Conservation (phyloP, 2,329 filamentous ascomycete genomes). For the Drechslerella coelobrocha region DNA sequence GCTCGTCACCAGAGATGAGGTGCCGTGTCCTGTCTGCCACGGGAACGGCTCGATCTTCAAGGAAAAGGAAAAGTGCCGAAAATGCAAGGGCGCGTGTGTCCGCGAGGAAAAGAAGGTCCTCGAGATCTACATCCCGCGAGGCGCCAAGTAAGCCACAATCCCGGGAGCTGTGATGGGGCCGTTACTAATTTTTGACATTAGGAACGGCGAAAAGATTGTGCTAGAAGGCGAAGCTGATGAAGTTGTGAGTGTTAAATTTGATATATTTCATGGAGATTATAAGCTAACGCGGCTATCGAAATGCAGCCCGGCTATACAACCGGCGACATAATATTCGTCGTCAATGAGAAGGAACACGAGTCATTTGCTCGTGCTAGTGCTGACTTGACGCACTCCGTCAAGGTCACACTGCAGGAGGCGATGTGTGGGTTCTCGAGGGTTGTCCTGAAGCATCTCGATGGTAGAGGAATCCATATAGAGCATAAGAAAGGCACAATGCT, state of each 20-base stretch:
- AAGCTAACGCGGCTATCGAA: not conserved
- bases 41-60: constrained; percentile 87
- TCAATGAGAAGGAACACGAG: constrained; percentile 81
- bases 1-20: constrained; percentile 79
- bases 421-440: constrained; percentile 88
- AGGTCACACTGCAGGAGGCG: constrained; percentile 81
- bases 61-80: constrained; percentile 98
- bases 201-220: constrained; percentile 84
- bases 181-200: constrained; percentile 53
- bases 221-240: constrained; percentile 95
- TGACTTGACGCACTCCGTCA: constrained; percentile 81
- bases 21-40: constrained; percentile 81
- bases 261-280: not conserved
- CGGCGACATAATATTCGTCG: constrained; percentile 89
- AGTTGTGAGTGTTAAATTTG: constrained; percentile 76
- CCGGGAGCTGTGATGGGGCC: not conserved
- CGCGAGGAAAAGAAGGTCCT: constrained; percentile 89
- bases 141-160: constrained; percentile 67
- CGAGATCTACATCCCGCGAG: constrained; percentile 93
- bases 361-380: constrained; percentile 81
- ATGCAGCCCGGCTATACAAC: constrained; percentile 58
- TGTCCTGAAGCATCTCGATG: constrained; percentile 90
- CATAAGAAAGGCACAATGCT: constrained; percentile 83
- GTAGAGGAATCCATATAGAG: constrained; percentile 81
- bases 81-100: constrained; percentile 92